Conservation (phyloP, 140 eudicot species). For the Anethum foeniculum region DNA sequence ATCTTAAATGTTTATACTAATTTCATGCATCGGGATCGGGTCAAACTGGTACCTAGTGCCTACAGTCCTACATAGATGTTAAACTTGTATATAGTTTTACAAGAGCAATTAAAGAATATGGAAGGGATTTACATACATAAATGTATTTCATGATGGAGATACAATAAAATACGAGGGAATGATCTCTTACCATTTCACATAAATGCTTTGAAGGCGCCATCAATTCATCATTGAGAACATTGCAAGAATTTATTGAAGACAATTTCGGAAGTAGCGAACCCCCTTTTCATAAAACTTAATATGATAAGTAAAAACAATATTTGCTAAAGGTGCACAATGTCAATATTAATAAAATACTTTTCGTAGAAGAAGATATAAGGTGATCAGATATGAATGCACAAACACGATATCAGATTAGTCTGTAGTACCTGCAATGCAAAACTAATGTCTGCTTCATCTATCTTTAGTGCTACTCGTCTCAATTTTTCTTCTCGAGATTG, state of each 20-base stretch:
- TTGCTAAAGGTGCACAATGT: background rate
- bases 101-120: background rate
- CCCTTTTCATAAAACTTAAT: conserved; percentile 36
- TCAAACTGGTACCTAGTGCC: background rate
- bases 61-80: background rate
- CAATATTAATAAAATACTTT: background rate
- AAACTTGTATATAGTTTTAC: background rate
- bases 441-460: conserved; percentile 79
- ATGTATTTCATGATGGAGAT: background rate
- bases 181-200: background rate
- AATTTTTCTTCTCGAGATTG: conserved; percentile 74
- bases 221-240: background rate
- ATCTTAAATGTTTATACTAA: background rate
- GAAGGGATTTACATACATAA: background rate
- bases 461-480: conserved; percentile 64
- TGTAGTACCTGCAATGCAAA: conserved; percentile 84
- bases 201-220: background rate
- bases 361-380: background rate
- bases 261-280: conserved; percentile 69
- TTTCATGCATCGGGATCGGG: background rate
- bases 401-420: background rate
- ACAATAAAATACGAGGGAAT: background rate
- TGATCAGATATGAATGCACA: background rate
- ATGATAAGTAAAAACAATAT: background rate
- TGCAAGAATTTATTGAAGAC: conserved; percentile 45